phyloP scores from a whole-genome alignment of 2,329 filamentous ascomycete genomes.

The Calonectria ilicicola region DNA sequence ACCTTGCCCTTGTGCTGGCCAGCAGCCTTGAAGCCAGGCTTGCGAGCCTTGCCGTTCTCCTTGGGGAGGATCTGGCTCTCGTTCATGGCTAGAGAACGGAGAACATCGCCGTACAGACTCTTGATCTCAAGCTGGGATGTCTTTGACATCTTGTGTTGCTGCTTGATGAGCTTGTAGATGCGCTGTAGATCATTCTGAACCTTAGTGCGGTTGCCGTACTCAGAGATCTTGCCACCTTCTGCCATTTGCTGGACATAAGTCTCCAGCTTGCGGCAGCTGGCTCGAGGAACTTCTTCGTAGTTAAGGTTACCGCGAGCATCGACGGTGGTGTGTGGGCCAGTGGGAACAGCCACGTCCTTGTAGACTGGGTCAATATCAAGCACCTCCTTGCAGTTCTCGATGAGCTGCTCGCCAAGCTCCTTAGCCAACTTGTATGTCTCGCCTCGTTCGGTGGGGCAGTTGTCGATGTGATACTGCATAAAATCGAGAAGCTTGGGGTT shows the following conservation, averaged over 20 bases:
- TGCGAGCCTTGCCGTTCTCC: constrained; percentile 78
- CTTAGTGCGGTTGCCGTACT: constrained; percentile 98
- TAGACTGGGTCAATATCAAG: constrained; percentile 86
- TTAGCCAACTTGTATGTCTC: constrained; percentile 99
- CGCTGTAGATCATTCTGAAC: constrained; percentile 95
- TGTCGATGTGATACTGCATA: constrained; percentile 99
- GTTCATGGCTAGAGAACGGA: constrained; percentile 96
- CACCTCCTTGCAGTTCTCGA: constrained; percentile 97
- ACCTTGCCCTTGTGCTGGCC: constrained; percentile 85
- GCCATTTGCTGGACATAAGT: constrained; percentile 99
- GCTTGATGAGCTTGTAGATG: constrained; percentile 98
- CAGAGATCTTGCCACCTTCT: constrained; percentile 96
- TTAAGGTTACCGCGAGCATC: constrained; percentile 92
- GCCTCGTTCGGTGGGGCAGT: constrained; percentile 95
- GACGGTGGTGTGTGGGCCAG: constrained; percentile 91
- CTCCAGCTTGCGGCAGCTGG: constrained; percentile 95
- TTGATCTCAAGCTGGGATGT: constrained; percentile 97
- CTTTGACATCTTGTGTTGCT: constrained; percentile 98
- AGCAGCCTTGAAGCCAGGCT: constrained; percentile 62
- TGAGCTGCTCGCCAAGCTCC: constrained; percentile 90
- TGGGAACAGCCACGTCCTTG: constrained; percentile 95
- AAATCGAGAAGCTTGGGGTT: constrained; percentile 96
- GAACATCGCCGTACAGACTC: constrained; percentile 91
- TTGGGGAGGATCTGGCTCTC: constrained; percentile 96
- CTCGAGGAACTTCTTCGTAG: constrained; percentile 87